phyloP scores from a whole-genome alignment of 1,284 basidiomycete genomes.

The Fistulinella cinereoalba region DNA sequence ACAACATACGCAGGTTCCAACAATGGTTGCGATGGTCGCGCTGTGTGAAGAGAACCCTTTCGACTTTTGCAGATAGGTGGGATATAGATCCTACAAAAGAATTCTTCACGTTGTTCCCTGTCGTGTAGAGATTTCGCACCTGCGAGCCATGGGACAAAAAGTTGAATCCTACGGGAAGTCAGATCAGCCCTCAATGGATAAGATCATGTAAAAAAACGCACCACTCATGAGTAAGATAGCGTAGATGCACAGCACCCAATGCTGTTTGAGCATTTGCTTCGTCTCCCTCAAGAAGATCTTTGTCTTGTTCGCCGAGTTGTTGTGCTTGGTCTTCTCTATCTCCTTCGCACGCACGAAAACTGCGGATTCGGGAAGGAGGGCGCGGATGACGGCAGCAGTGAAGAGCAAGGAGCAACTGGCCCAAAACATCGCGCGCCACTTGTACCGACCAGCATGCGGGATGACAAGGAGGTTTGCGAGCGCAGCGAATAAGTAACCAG shows the following conservation, averaged over 20 bases:
- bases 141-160: constrained; percentile 90
- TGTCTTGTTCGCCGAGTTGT: constrained; percentile 52
- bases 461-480: constrained; percentile 76
- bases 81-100: constrained; percentile 61
- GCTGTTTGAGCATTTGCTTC: constrained; percentile 73
- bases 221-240: constrained; percentile 78
- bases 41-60: constrained; percentile 59
- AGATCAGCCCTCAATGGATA: too few relatives aligned
- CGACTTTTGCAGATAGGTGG: constrained; percentile 69
- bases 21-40: constrained; percentile 86
- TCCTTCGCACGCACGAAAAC: constrained; percentile 68
- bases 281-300: constrained; percentile 73
- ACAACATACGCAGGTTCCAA: constrained; percentile 80
- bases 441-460: constrained; percentile 42
- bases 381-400: constrained; percentile 69
- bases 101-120: constrained; percentile 27
- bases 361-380: constrained; percentile 77
- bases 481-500: constrained; percentile 61
- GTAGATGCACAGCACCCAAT: constrained; percentile 88
- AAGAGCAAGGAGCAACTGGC: constrained; percentile 71
- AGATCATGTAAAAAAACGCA: constrained; percentile 33
- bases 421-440: constrained; percentile 72
- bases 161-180: constrained; percentile 67
- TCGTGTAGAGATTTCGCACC: constrained; percentile 46
- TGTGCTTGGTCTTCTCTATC: constrained; percentile 41